Evolutionary conservation across 257 asterid genomes (phyloP), one percentile per base, ranked within the genome.

Genomic region (Fraxinus excelsior): DNA sequence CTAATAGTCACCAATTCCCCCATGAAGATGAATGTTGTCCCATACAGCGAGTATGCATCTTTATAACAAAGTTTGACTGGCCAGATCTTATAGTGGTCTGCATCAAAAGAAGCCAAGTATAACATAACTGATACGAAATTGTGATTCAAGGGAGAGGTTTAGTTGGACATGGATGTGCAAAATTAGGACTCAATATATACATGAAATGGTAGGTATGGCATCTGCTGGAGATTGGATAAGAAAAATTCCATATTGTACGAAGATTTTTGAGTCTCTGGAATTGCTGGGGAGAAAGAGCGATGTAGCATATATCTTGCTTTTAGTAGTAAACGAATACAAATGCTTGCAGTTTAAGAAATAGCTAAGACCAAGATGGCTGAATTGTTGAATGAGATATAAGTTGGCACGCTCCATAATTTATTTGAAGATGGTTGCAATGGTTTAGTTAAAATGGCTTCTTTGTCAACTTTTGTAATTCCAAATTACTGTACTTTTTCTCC

Each of bases 311-410:
- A 60, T 25, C 23, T 21, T 60, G 67, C 26, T 60, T 60, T 53
- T 18, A 19, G 6, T 23, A 8, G 32, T 26, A 62, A 62, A 62
- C 7, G 11, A 23, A 62, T 35, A 62, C 19, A 26, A 42, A 35
- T 79, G 73, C 73, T 78, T 79, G 51, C 21, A 31, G 75, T 35
- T 68, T 53, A 34, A 37, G 37, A 38, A 69, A 14, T 42, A 23
- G 53, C 7, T 35, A 35, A 70, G 28, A 21, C 19, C 5, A 51
- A 69, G 71, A 70, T 26, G 51, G 38, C 46, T 70, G 56, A 73
- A 71, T 46, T 26, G 9, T 6, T 37, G 38, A 66, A 11, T 23
- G 67, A 53, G 72, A 68, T 49, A 37, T 64, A 16, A 19, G 35
- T 32, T 40, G 60, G 32, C 23, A 53, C n/a, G 44, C 23, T 67